Evolutionary conservation across 805 yeast genomes (phyloP).

Genomic region (Metschnikowia corniflorae): DNA sequence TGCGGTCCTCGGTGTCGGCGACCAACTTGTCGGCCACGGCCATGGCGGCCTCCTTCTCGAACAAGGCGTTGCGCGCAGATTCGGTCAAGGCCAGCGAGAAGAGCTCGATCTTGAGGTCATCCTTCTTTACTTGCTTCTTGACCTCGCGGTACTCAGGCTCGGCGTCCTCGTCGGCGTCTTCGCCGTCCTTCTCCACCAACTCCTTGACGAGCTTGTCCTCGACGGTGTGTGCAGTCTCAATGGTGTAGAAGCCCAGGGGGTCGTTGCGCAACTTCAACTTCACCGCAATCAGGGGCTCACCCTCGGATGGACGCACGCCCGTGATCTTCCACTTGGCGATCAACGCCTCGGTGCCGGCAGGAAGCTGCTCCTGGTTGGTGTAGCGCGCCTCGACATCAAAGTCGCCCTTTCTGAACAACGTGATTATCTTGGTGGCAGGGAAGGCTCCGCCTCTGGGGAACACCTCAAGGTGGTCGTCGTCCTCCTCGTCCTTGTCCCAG

Average conservation of each 20-base stretch:
- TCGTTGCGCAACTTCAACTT: constrained; percentile 95
- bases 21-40: constrained; percentile 90
- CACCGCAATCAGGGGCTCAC: constrained; percentile 73
- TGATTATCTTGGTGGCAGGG: constrained; percentile 95
- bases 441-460: constrained; percentile 90
- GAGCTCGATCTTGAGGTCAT: constrained; percentile 61
- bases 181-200: constrained; percentile 37
- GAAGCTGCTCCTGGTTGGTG: constrained; percentile 70
- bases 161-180: constrained; percentile 54
- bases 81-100: constrained; percentile 61
- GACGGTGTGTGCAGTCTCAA: constrained; percentile 92
- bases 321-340: constrained; percentile 83
- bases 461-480: constrained; percentile 88
- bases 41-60: constrained; percentile 84
- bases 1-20: constrained; percentile 97
- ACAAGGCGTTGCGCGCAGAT: constrained; percentile 51
- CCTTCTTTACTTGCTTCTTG: constrained; percentile 91
- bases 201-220: constrained; percentile 84
- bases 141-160: constrained; percentile 87
- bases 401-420: constrained; percentile 87
- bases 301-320: constrained; percentile 80
- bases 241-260: constrained; percentile 91
- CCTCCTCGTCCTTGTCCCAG: constrained; percentile 94
- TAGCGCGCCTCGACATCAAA: constrained; percentile 83
- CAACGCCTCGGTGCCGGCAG: constrained; percentile 58